These are phyloP conservation scores for Pestalotiopsis sp. DNA, from an alignment of 2,329 filamentous ascomycete species.

Conservation along the genomic window DNA sequence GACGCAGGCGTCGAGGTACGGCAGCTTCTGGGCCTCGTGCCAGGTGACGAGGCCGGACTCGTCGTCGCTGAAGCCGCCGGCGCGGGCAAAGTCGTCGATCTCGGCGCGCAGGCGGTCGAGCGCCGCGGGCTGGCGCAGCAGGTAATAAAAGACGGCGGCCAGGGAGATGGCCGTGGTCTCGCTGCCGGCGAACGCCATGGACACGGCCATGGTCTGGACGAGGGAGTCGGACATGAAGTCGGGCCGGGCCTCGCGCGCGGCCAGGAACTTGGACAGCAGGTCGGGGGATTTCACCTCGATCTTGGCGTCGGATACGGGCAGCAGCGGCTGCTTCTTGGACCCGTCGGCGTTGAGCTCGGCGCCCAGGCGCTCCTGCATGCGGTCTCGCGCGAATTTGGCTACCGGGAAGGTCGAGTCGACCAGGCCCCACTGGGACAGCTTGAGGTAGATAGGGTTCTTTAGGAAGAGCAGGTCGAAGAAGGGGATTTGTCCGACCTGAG, in stretches of 20 bases:
- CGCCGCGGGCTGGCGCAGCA: constrained; percentile 63
- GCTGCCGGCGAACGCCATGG: constrained; percentile 73
- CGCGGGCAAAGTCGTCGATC: constrained; percentile 59
- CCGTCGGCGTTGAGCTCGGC: constrained; percentile 39
- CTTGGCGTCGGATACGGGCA: constrained; percentile 37
- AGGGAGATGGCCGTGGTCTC: constrained; percentile 81
- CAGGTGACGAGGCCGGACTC: constrained; percentile 68
- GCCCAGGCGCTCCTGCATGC: constrained; percentile 65
- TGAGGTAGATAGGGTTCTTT: constrained; percentile 75
- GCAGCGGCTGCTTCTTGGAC: constrained; percentile 38
- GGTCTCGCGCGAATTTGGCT: constrained; percentile 69
- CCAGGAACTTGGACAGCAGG: constrained; percentile 72
- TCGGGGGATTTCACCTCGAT: constrained; percentile 50
- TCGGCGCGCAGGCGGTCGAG: constrained; percentile 62
- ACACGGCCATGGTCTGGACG: constrained; percentile 72
- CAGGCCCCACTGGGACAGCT: constrained; percentile 68
- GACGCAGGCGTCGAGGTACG: constrained; percentile 77
- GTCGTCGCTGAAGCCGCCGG: constrained; percentile 52
- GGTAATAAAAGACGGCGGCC: constrained; percentile 72
- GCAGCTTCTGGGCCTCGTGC: constrained; percentile 68
- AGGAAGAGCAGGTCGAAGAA: constrained; percentile 69
- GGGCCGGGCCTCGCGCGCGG: constrained; percentile 67
- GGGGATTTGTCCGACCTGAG: constrained; percentile 72
- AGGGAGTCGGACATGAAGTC: constrained; percentile 72
- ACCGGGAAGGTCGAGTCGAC: constrained; percentile 72